Percentiles rank a stretch among this genome's conserved stretches.
These are phyloP conservation scores for Aspergillus fijiensis DNA, from an alignment of 2,329 filamentous ascomycete genomes.

Conservation along the genomic window DNA sequence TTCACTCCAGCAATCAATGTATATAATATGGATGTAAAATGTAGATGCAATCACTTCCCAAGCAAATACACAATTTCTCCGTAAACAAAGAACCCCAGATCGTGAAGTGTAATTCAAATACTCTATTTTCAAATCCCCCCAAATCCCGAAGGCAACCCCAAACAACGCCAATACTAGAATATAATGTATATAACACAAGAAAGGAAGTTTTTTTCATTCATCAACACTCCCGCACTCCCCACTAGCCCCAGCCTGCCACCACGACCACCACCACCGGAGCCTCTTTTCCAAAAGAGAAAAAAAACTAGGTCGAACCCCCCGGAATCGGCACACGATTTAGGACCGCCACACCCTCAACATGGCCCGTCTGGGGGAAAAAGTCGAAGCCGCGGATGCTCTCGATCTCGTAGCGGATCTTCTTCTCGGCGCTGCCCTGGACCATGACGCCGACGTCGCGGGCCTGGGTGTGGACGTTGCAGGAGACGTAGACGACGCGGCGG, in stretches of 20 bases:
- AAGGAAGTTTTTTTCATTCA: too few relatives aligned
- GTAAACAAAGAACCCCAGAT: background rate
- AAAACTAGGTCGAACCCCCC: background rate
- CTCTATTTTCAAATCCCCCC: too few relatives aligned
- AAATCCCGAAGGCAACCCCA: too few relatives aligned
- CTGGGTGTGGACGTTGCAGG: slow-evolving; percentile 97
- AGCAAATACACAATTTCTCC: background rate
- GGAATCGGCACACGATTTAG: slow-evolving; percentile 42
- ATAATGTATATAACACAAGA: too few relatives aligned
- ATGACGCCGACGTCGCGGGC: slow-evolving; percentile 87
- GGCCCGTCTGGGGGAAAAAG: slow-evolving; percentile 86
- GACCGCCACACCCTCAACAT: slow-evolving; percentile 66
- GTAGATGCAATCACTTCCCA: background rate
- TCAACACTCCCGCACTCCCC: background rate
- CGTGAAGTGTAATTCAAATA: background rate
- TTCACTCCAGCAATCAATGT: background rate
- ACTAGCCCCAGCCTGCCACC: background rate
- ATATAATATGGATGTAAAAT: background rate
- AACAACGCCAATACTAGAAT: background rate
- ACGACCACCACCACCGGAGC: background rate
- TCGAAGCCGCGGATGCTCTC: slow-evolving; percentile 92
- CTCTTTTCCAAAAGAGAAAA: background rate
- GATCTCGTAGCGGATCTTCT: slow-evolving; percentile 66
- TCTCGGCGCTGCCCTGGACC: slow-evolving; percentile 61
- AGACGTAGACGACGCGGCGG: slow-evolving; percentile 83